Evolutionary conservation across 805 yeast species (phyloP).

Genomic region (Candida arabinofermentans): DNA sequence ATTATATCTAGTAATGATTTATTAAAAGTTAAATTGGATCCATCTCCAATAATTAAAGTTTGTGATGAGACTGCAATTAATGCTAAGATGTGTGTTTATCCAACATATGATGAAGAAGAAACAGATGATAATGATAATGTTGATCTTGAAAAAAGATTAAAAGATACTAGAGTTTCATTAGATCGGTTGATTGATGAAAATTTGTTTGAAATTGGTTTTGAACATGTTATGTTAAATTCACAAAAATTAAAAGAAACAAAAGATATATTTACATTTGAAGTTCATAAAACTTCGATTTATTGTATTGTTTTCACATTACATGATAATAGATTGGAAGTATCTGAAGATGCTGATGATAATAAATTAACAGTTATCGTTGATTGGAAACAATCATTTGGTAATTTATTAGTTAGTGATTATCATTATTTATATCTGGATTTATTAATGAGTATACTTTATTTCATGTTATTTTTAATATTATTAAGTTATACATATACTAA

Average conservation of each 20-base stretch:
- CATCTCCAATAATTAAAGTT: conserved; percentile 23
- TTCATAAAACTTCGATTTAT: conserved; percentile 22
- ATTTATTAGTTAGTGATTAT: conserved; percentile 27
- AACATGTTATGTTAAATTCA: conserved; percentile 11
- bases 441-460: conserved; percentile 20
- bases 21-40: conserved; percentile 20
- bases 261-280: conserved; percentile 10
- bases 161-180: conserved; percentile 10
- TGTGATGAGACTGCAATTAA: conserved; percentile 29
- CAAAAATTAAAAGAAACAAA: conserved; percentile 2
- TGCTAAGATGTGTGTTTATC: conserved; percentile 20
- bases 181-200: conserved; percentile 17
- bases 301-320: conserved; percentile 24
- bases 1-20: conserved; percentile 24
- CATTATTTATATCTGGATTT: conserved; percentile 22
- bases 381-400: conserved; percentile 33
- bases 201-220: conserved; percentile 13
- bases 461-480: conserved; percentile 10
- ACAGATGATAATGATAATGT: neutral
- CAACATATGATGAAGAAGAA: conserved; percentile 8
- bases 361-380: conserved; percentile 19
- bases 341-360: neutral
- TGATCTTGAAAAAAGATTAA: neutral
- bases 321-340: neutral
- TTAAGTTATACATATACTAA: conserved; percentile 13